These are phyloP conservation scores for Sordariomycetes sp. DNA, from an alignment of 2,329 filamentous ascomycete genomes.

Conservation along the genomic window DNA sequence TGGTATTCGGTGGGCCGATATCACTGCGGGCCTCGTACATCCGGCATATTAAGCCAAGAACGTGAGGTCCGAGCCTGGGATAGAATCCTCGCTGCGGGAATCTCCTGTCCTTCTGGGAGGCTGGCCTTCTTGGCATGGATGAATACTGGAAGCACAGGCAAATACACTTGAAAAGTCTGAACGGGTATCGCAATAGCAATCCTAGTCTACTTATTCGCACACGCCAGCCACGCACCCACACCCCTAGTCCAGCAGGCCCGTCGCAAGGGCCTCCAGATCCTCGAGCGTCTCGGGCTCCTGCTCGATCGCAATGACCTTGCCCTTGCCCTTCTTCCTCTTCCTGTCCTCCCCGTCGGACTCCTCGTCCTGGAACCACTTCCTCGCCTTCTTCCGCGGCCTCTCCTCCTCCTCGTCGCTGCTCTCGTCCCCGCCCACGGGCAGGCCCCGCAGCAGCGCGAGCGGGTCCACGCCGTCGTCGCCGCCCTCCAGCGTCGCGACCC, in stretches of 20 bases:
- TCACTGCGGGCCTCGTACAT: no score
- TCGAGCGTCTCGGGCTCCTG: conserved; percentile 69
- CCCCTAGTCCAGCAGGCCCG: conserved; percentile 49
- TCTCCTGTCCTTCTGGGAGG: neutral
- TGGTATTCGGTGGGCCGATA: no score
- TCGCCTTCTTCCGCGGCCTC: conserved; percentile 52
- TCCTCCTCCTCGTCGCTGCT: conserved; percentile 63
- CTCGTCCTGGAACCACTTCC: conserved; percentile 41
- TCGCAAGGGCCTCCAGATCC: conserved; percentile 67
- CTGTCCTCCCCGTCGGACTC: conserved; percentile 52
- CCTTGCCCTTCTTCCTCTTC: conserved; percentile 32
- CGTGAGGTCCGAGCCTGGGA: no score
- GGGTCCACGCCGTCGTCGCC: conserved; percentile 34
- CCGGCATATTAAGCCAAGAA: no score
- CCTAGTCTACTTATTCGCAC: neutral
- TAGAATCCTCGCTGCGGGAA: neutral
- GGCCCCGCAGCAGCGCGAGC: conserved; percentile 44
- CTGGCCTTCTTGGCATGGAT: neutral
- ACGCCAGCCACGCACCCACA: neutral
- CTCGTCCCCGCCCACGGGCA: conserved; percentile 52
- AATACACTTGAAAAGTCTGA: no score
- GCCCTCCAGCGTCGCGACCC: conserved; percentile 23
- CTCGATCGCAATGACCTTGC: conserved; percentile 49
- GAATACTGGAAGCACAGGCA: no score
- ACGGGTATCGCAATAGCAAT: no score